Base-by-base conservation (phyloP, 306 rosid genomes). In the Urtica urens region DNA sequence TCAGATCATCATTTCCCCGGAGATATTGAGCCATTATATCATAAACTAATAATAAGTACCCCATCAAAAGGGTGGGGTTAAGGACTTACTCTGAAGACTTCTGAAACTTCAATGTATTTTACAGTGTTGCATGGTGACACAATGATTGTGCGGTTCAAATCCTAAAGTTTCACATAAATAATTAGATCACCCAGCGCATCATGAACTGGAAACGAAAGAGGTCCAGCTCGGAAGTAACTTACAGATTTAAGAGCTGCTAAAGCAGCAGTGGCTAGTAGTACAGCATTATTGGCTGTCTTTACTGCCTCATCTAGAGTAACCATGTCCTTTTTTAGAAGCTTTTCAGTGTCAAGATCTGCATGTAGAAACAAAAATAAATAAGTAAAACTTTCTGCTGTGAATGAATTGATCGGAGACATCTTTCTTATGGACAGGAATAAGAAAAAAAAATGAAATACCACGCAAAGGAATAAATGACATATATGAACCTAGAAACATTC, bases 281-380 rank as follows among this genome's bases (percentile, higher is more conserved):
- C 97, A 53, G 92, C 97, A 74, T 73, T 78, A 71, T 90, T 90
- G 39, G 97, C 82, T 59, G 82, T 81, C 72, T 71, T 90, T 69
- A 90, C 68, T 60, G 95, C 95, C 72, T 90, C 97, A 44, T 90
- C 95, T 46, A 90, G 78, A 62, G 97, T 90, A 59, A 84, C 76
- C 72, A 90, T 62, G 74, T 90, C 95, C 67, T 78, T 90, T 69
- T 77, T 63, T 10, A 90, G 88, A 67, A 84, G 79, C 62, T 73
- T 70, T 60, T 90, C 80, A 10, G 80, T 62, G 71, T 84, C 93
- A 59, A 90, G 67, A 66, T 82, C 97, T 90, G 81, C 62, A 54
- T 27, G 6, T 33, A 49, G 48, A 23, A 69, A n/a, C n/a, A n/a
- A n/a, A n/a, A n/a, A n/a, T n/a, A n/a, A n/a, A n/a, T n/a, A n/a